These are phyloP conservation scores for Cladophialophora yegresii DNA, from an alignment of 2,329 filamentous ascomycete species.

Conservation along the genomic window DNA sequence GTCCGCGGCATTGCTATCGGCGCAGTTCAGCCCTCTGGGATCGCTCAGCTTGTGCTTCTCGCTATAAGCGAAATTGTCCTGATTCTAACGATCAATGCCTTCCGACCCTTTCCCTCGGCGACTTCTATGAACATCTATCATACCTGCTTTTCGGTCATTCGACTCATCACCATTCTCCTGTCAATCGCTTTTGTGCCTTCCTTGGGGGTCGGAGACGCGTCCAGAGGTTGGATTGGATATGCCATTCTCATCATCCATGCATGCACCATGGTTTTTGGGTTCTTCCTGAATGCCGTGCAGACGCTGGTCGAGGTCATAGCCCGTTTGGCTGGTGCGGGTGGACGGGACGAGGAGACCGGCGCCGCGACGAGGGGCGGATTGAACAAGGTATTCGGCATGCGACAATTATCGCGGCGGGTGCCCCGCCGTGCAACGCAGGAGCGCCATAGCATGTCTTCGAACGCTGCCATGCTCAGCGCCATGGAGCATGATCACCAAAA, in stretches of 20 bases:
- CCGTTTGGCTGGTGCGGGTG: slow-evolving; percentile 75
- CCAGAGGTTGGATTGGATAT: slow-evolving; percentile 95
- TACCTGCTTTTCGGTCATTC: slow-evolving; percentile 74
- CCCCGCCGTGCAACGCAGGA: slow-evolving; percentile 59
- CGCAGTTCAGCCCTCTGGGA: slow-evolving; percentile 86
- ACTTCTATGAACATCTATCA: slow-evolving; percentile 99
- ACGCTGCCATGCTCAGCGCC: slow-evolving; percentile 71
- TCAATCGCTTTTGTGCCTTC: slow-evolving; percentile 84
- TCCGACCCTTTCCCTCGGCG: slow-evolving; percentile 83
- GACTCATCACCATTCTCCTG: slow-evolving; percentile 73
- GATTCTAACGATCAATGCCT: slow-evolving; percentile 81
- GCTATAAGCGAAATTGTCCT: slow-evolving; percentile 93
- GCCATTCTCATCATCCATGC: slow-evolving; percentile 84
- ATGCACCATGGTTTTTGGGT: slow-evolving; percentile 82
- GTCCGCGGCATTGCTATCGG: slow-evolving; percentile 87
- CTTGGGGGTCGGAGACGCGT: slow-evolving; percentile 72
- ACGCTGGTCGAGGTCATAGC: slow-evolving; percentile 87
- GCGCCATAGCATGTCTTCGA: slow-evolving; percentile 79
- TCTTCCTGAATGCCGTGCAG: slow-evolving; percentile 88
- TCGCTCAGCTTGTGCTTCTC: slow-evolving; percentile 87
- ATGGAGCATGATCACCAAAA: slow-evolving; percentile 62
- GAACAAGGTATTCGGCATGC: slow-evolving; percentile 86
- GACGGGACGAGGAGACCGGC: slow-evolving; percentile 49
- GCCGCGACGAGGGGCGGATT: slow-evolving; percentile 76
- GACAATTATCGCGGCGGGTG: slow-evolving; percentile 75